phyloP scores from a whole-genome alignment of 1,284 basidiomycete genomes.

The Grifola frondosa region DNA sequence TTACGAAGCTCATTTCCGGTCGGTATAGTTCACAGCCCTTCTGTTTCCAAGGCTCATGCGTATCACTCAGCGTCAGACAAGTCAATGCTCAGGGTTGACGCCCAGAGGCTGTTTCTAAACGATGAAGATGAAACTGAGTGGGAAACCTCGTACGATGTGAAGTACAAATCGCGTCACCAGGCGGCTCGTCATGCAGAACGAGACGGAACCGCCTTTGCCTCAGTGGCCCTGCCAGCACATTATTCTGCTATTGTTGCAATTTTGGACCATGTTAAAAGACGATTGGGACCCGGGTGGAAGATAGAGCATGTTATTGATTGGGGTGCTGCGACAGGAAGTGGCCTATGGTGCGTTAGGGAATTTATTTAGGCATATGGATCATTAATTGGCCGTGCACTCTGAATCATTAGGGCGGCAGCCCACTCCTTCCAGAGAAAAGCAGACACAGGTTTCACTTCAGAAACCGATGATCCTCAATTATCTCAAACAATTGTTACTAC shows the following conservation, averaged over 20 bases:
- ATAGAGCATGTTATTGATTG: constrained; percentile 68
- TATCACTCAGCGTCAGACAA: constrained; percentile 57
- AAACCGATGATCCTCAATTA: constrained; percentile 39
- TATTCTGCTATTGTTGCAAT: constrained; percentile 72
- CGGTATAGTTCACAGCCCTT: constrained; percentile 21
- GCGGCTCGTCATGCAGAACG: constrained; percentile 56
- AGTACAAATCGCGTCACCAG: constrained; percentile 60
- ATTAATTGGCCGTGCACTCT: neutral
- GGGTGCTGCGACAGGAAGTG: constrained; percentile 74
- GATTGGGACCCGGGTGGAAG: constrained; percentile 59
- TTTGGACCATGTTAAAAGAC: constrained; percentile 58
- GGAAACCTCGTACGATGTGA: constrained; percentile 52
- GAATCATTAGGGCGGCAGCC: constrained; percentile 52
- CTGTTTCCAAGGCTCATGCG: neutral
- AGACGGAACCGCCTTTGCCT: constrained; percentile 74
- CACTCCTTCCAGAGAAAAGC: constrained; percentile 55
- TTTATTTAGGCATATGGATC: constrained; percentile 1
- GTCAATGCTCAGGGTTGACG: constrained; percentile 61
- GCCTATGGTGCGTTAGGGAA: constrained; percentile 57
- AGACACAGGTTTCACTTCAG: constrained; percentile 13
- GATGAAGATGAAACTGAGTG: constrained; percentile 41
- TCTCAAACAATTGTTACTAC: constrained; percentile 51
- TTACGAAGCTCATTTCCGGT: constrained; percentile 62
- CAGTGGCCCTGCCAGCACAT: constrained; percentile 73
- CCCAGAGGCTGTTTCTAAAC: constrained; percentile 62